These are phyloP conservation scores for Pholiota microspora DNA, from an alignment of 768 basidiomycete genomes.

Conservation along the genomic window DNA sequence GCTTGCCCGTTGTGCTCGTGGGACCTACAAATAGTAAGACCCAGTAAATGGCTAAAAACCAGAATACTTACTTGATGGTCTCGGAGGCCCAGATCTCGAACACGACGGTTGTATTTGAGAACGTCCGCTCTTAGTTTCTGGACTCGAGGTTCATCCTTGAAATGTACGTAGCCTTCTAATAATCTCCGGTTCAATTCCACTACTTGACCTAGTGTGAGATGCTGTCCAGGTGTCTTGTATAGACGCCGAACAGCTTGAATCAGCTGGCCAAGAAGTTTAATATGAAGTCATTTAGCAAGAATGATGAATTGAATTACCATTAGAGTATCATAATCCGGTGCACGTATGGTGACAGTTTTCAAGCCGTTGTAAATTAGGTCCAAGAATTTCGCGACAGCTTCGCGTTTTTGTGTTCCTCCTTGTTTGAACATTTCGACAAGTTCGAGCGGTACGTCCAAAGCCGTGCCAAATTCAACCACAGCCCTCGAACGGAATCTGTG, in stretches of 20 bases:
- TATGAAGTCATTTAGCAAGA: not conserved
- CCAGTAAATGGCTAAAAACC: not conserved
- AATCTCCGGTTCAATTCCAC: constrained; percentile 93
- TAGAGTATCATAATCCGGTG: constrained; percentile 96
- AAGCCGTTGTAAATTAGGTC: constrained; percentile 90
- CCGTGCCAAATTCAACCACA: constrained; percentile 93
- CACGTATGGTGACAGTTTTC: constrained; percentile 93
- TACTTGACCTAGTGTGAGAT: constrained; percentile 91
- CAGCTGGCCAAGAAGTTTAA: constrained; percentile 49
- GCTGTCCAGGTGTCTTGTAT: constrained; percentile 93
- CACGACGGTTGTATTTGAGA: constrained; percentile 83
- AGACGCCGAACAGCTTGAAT: constrained; percentile 93
- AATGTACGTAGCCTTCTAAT: constrained; percentile 88
- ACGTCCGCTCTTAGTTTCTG: constrained; percentile 79
- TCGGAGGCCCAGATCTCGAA: constrained; percentile 86
- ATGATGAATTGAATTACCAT: constrained; percentile 61
- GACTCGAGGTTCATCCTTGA: constrained; percentile 89
- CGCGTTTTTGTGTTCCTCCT: constrained; percentile 84
- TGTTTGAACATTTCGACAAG: constrained; percentile 87
- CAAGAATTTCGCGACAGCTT: constrained; percentile 86
- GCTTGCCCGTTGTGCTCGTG: constrained; percentile 77
- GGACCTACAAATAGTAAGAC: constrained; percentile 55
- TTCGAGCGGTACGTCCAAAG: constrained; percentile 88
- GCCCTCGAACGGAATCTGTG: constrained; percentile 93
- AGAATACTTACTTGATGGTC: constrained; percentile 76